Evolutionary conservation across 345 rosid species (phyloP).

Genomic region (Leavenworthia alabamica): DNA sequence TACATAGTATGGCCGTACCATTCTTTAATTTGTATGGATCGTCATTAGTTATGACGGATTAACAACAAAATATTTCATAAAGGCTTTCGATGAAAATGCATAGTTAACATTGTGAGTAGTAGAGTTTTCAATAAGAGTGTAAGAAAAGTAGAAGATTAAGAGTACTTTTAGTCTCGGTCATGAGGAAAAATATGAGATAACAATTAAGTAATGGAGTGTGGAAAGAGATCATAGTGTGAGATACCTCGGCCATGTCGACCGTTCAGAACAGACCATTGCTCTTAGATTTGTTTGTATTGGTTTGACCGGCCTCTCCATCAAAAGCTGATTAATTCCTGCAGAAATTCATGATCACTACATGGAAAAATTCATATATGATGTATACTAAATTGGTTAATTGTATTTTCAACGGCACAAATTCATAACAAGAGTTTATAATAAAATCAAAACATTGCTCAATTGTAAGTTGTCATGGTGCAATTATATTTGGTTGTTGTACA

Average conservation of each 20-base stretch:
- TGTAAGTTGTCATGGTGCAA: conserved; percentile 10
- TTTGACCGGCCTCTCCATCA: neutral
- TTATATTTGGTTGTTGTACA: conserved; percentile 23
- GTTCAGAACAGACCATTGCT: neutral
- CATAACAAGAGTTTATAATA: neutral
- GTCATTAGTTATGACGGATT: no score
- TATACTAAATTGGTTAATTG: neutral
- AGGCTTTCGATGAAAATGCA: no score
- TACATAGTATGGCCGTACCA: no score
- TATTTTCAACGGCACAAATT: neutral
- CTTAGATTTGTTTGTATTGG: neutral
- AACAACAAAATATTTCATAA: no score
- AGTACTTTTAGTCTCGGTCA: neutral
- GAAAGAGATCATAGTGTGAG: neutral
- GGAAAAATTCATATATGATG: neutral
- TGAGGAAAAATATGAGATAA: neutral
- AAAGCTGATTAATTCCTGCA: neutral
- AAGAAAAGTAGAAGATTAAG: no score
- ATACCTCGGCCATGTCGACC: neutral
- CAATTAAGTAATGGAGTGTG: neutral
- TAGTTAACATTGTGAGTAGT: no score
- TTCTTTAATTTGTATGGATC: no score
- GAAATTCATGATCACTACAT: neutral
- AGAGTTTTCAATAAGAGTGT: no score
- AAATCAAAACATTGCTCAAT: neutral